These are phyloP conservation scores for Margaritispora aquatica DNA, from an alignment of 495 filamentous ascomycete species.

Conservation along the genomic window DNA sequence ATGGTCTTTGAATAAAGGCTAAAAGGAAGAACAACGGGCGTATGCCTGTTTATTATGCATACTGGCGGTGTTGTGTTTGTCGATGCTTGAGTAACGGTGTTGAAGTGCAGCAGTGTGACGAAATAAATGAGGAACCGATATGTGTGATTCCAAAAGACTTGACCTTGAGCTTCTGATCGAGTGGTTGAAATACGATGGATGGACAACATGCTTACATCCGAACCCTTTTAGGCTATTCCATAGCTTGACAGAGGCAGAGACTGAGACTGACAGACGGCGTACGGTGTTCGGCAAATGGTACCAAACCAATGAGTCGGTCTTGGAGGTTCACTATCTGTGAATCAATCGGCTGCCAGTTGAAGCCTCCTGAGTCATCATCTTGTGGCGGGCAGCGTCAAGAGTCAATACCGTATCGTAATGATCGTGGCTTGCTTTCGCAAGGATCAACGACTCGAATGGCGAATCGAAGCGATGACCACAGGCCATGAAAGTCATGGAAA, in stretches of 20 bases:
- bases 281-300: neutral
- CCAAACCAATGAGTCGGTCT: neutral
- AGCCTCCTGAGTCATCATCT: neutral
- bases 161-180: neutral
- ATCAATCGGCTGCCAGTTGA: neutral
- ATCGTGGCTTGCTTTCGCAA: neutral
- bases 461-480: neutral
- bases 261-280: neutral
- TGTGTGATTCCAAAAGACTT: neutral
- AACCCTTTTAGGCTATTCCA: neutral
- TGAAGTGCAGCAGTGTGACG: neutral
- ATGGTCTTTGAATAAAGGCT: neutral
- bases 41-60: neutral
- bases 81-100: neutral
- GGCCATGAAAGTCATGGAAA: too few relatives aligned
- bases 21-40: neutral
- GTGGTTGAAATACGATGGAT: neutral
- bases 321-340: neutral
- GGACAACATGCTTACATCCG: neutral
- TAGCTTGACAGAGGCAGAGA: neutral
- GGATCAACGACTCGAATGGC: neutral
- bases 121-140: neutral
- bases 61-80: neutral
- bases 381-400: too few relatives aligned
- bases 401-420: too few relatives aligned